These are phyloP conservation scores for Acanthamoeba divionensis DNA, from an alignment of 208 protist genomes.

Conservation along the genomic window DNA sequence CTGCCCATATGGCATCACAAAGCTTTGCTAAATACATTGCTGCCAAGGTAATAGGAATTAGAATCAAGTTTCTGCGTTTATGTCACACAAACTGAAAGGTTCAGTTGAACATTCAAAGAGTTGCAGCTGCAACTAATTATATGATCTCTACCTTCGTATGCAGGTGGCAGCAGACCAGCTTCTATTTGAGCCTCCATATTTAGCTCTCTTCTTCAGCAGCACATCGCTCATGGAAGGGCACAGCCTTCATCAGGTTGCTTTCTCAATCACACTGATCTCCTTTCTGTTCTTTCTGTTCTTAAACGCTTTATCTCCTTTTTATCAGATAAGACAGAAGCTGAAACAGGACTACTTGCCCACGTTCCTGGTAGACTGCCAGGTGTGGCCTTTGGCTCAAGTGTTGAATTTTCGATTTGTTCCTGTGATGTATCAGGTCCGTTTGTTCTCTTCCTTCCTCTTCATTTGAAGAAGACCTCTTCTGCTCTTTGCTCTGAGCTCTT, in stretches of 20 bases:
- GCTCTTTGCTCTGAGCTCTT: not conserved
- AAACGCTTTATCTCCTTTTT: too few species aligned
- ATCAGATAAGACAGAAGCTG: constrained; percentile 18
- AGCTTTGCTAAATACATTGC: constrained; percentile 11
- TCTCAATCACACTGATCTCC: not conserved
- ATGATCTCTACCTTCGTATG: not conserved
- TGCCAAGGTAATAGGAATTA: constrained; percentile 19
- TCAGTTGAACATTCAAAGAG: too few species aligned
- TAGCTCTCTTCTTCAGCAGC: constrained; percentile 13
- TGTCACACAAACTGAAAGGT: too few species aligned
- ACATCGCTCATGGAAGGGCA: constrained; percentile 29
- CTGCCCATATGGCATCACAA: not conserved
- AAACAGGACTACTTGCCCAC: not conserved
- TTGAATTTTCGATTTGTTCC: constrained; percentile 32
- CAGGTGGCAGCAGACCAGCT: constrained; percentile 37
- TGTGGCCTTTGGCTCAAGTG: not conserved
- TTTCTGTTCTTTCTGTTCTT: not conserved
- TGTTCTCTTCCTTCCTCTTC: not conserved
- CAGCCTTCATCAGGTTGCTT: not conserved
- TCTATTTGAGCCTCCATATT: constrained; percentile 19
- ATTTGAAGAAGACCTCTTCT: not conserved
- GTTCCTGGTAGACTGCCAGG: constrained; percentile 21
- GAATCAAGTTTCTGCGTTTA: too few species aligned
- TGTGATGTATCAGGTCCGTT: not conserved
- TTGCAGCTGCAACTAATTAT: too few species aligned